Conservation (phyloP, 2,329 filamentous ascomycete species). For the Fusarium pseudonygamai region DNA sequence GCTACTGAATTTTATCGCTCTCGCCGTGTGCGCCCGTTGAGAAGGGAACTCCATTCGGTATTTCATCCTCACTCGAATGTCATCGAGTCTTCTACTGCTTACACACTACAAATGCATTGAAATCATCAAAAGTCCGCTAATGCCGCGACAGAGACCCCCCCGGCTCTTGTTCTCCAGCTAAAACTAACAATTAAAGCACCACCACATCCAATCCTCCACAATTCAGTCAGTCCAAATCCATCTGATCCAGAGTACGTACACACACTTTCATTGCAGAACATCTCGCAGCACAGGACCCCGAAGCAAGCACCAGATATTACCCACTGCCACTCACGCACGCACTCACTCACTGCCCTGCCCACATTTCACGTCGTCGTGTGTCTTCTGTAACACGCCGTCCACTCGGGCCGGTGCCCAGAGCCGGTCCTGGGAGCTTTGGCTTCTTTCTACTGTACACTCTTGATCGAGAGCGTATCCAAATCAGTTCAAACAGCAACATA, state of each 20-base stretch:
- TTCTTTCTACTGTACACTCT: neutral
- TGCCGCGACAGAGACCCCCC: slow-evolving; percentile 11
- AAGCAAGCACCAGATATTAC: neutral
- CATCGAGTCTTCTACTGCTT: slow-evolving; percentile 21
- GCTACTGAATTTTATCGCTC: slow-evolving; percentile 7
- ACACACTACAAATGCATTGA: slow-evolving; percentile 10
- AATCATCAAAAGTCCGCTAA: slow-evolving; percentile 27
- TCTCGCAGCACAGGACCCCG: neutral
- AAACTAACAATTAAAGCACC: slow-evolving; percentile 26
- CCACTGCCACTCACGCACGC: neutral
- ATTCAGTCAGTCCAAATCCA: neutral
- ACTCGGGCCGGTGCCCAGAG: slow-evolving; percentile 27
- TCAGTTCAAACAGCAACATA: neutral
- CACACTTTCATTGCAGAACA: neutral
- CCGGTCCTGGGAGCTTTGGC: slow-evolving; percentile 11
- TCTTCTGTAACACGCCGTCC: slow-evolving; percentile 24
- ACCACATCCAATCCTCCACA: slow-evolving; percentile 15
- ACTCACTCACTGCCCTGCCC: neutral
- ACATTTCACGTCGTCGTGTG: slow-evolving; percentile 16
- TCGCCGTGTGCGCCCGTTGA: slow-evolving; percentile 18
- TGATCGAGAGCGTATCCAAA: neutral
- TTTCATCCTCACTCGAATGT: slow-evolving; percentile 7
- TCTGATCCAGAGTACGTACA: slow-evolving; percentile 1
- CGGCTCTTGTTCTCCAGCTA: slow-evolving; percentile 10
- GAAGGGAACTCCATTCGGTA: slow-evolving; percentile 12